Percentiles rank a stretch among this genome's conserved stretches.
Conservation (phyloP, 495 filamentous ascomycete species). For the Rostrohypoxylon terebratum region DNA sequence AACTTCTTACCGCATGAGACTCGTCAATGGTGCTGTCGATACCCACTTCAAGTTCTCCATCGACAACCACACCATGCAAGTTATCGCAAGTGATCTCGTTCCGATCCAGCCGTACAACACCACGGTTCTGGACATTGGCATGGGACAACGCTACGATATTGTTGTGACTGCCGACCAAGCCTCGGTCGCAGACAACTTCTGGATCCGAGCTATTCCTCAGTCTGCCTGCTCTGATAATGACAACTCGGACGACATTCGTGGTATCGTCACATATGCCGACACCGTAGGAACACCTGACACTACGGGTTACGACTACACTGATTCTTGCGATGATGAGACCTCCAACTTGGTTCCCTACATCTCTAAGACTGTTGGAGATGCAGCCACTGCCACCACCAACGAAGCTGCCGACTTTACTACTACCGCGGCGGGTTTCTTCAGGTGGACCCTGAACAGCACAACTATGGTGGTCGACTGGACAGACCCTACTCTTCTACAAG, state of each 20-base stretch:
- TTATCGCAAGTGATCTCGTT: slow-evolving; percentile 62
- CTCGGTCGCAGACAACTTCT: slow-evolving; percentile 61
- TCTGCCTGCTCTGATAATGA: slow-evolving; percentile 59
- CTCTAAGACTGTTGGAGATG: slow-evolving; percentile 49
- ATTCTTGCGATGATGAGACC: slow-evolving; percentile 57
- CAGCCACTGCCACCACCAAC: slow-evolving; percentile 40
- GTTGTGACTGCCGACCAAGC: slow-evolving; percentile 68
- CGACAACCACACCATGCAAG: slow-evolving; percentile 63
- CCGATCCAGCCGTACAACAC: slow-evolving; percentile 62
- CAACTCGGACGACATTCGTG: slow-evolving; percentile 62
- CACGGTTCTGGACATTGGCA: slow-evolving; percentile 64
- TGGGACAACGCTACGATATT: slow-evolving; percentile 77
- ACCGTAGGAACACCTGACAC: slow-evolving; percentile 52
- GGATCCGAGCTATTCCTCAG: slow-evolving; percentile 71
- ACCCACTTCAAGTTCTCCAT: slow-evolving; percentile 62
- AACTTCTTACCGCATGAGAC: slow-evolving; percentile 62
- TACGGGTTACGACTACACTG: slow-evolving; percentile 41
- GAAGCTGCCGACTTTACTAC: slow-evolving; percentile 44
- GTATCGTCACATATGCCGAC: slow-evolving; percentile 66
- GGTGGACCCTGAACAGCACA: slow-evolving; percentile 58
- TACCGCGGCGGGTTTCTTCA: slow-evolving; percentile 51
- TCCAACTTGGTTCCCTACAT: slow-evolving; percentile 58
- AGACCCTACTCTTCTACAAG: slow-evolving; percentile 55
- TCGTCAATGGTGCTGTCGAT: slow-evolving; percentile 68
- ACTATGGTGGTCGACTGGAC: slow-evolving; percentile 58